Base-by-base conservation (phyloP, 148 eudicot species). In the Heliamphora exappendiculata region DNA sequence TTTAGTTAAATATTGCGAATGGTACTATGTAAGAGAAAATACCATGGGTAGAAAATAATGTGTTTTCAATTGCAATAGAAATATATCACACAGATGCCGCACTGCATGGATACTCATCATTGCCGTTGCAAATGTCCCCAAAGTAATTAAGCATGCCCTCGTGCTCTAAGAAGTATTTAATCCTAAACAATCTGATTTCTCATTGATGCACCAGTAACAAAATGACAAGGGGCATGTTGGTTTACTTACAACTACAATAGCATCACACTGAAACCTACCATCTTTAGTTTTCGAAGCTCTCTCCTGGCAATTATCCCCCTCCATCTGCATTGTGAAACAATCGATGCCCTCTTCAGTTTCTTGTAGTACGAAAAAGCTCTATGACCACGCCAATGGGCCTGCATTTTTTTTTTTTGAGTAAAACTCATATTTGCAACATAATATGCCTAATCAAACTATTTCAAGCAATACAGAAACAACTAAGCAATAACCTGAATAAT, bases 341-440 rank as follows among this genome's bases (percentile, higher is more conserved):
- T 63, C 19, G 93, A 80, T 72, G 90, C 89, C 78, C 80, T 67
- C 81, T 77, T 88, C 76, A 95, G 89, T 85, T 85, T 95, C 86
- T 83, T 92, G 83, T 82, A 87, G 80, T 87, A 82, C 22, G 88
- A 80, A 78, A 20, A 80, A 72, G 79, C 88, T 79, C 82, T 79
- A 78, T 89, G 82, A 81, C 96, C 80, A 75, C 96, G 91, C 94
- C 93, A 95, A 73, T 79, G 78, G 66, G 94, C 90, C 99, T 95
- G 91, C 78, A 80, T 39, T 51, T 71, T 47, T 76, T 64, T 33
- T 47, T 63, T 81, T 67, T 73, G 68, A 67, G 75, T 45, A 44
- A 77, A 70, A 13, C 59, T 37, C 71, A 75, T 65, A 39, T 58
- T 31, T 57, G 55, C 78, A 54, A 10, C 58, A 10, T 63, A 78